Evolutionary conservation across 805 yeast genomes (phyloP).

Genomic region (Komagataella kurtzmanii): DNA sequence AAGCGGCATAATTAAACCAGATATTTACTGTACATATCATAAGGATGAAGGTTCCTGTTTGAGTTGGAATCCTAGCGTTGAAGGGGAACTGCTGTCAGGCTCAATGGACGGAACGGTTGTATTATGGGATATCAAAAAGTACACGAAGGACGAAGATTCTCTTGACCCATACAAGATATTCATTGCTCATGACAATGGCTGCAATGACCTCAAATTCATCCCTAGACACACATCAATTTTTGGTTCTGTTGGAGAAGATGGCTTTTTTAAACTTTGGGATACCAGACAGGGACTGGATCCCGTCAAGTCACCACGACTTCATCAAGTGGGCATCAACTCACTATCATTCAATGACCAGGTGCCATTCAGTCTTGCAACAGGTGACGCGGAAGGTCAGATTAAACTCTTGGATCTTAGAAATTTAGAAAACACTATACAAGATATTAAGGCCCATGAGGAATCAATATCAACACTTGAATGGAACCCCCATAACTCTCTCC

Average conservation of each 20-base stretch:
- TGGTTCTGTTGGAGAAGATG: constrained; percentile 57
- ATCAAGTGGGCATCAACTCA: constrained; percentile 29
- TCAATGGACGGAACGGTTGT: constrained; percentile 51
- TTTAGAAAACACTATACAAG: constrained; percentile 15
- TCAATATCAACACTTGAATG: constrained; percentile 58
- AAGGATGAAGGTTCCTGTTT: constrained; percentile 52
- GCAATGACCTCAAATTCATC: constrained; percentile 66
- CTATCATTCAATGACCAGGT: constrained; percentile 47
- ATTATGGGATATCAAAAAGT: constrained; percentile 47
- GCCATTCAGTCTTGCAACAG: constrained; percentile 49
- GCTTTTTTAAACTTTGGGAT: constrained; percentile 37
- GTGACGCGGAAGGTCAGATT: constrained; percentile 44
- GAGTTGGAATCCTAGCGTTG: constrained; percentile 56
- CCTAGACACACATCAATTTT: constrained; percentile 47
- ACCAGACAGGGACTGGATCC: constrained; percentile 20
- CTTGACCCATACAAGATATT: constrained; percentile 9
- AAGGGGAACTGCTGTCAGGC: constrained; percentile 48
- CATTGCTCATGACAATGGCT: constrained; percentile 29
- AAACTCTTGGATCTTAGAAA: constrained; percentile 56
- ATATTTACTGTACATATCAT: constrained; percentile 15
- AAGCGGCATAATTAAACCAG: constrained; percentile 24
- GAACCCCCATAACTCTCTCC: constrained; percentile 39
- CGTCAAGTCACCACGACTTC: neutral
- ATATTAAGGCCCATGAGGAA: constrained; percentile 28
- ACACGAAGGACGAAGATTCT: constrained; percentile 2